phyloP scores from a whole-genome alignment of 108 stramenopile species.

The Discostella pseudostelligera region DNA sequence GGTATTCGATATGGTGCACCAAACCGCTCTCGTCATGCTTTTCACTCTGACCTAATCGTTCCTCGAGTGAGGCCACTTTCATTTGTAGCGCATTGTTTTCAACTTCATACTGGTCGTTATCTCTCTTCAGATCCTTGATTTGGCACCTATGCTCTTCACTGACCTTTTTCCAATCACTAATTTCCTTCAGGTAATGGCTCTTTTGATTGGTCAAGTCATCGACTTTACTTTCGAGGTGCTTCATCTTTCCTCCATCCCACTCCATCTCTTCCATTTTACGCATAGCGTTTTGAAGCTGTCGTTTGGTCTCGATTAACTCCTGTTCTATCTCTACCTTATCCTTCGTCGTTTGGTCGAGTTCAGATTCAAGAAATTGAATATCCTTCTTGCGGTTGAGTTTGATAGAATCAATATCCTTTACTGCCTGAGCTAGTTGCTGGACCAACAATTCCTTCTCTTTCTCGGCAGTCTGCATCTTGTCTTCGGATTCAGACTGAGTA shows the following conservation, averaged over 20 bases:
- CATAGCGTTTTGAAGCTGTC: conserved; percentile 35
- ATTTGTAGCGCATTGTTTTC: conserved; percentile 9
- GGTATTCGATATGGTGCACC: background rate
- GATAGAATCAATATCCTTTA: conserved; percentile 9
- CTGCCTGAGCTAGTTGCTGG: conserved; percentile 11
- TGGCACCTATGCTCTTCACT: conserved; percentile 11
- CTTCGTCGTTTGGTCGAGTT: conserved; percentile 22
- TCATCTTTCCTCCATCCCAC: conserved; percentile 33
- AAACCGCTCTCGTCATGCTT: background rate
- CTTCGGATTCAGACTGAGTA: conserved; percentile 15
- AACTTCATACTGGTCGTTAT: conserved; percentile 17
- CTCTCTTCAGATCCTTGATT: conserved; percentile 18
- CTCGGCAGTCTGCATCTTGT: conserved; percentile 6
- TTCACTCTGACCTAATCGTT: background rate
- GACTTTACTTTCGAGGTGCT: conserved; percentile 27
- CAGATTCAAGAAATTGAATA: conserved; percentile 29
- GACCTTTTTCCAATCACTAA: conserved; percentile 6
- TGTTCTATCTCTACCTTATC: conserved; percentile 24
- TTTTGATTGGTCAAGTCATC: conserved; percentile 26
- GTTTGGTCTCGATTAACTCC: conserved; percentile 27
- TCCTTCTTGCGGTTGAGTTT: conserved; percentile 29
- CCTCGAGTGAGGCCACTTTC: conserved; percentile 18
- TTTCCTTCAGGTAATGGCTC: conserved; percentile 23
- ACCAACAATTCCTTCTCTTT: conserved; percentile 17
- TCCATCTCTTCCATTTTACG: conserved; percentile 40